Evolutionary conservation across 345 rosid genomes (phyloP), one percentile per base, ranked within the genome.

Genomic region (Cardamine chenopodiifolia): DNA sequence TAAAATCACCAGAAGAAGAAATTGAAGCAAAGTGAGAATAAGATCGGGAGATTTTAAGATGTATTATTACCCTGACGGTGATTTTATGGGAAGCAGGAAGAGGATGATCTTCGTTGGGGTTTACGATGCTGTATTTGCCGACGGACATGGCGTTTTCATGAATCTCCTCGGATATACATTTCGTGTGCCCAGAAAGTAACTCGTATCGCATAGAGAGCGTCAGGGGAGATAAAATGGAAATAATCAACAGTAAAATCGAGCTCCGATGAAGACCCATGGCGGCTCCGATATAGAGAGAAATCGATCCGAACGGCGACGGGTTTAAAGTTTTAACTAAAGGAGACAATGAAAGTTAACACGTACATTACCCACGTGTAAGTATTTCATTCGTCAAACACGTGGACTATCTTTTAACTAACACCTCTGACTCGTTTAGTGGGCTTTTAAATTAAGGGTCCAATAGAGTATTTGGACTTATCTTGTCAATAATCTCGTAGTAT

Each of bases 101-200:
- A 14, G 95, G 90, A 3, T 87, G 88, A 60, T 77, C 86, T 10
- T 88, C 89, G 75, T 82, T 61, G 18, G 86, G 84, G 62, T 86
- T 94, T 22, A 94, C 86, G 76, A 94, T 48, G 85, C 66, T 61
- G 82, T 89, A 94, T 81, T 88, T 89, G 5, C 98, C 97, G 73
- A 94, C 95, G 62, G 87, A 70, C 95, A 94, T 78, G 18, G 96
- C 66, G 66, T 82, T 84, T 78, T 74, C 83, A 72, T 87, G 86
- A 81, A 91, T 85, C 80, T 94, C 98, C 63, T 94, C 98, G 23
- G 95, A 66, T 79, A 94, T 91, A 86, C 98, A 94, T 79, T 90
- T 94, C 13, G 93, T 87, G 75, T 83, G 91, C 1, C 90, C 93
- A 23, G 98, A 90, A 40, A 72, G 71, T 34, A 94, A 17, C 55